phyloP scores from a whole-genome alignment of 2,329 filamentous ascomycete species.

The Aaosphaeria arxii region DNA sequence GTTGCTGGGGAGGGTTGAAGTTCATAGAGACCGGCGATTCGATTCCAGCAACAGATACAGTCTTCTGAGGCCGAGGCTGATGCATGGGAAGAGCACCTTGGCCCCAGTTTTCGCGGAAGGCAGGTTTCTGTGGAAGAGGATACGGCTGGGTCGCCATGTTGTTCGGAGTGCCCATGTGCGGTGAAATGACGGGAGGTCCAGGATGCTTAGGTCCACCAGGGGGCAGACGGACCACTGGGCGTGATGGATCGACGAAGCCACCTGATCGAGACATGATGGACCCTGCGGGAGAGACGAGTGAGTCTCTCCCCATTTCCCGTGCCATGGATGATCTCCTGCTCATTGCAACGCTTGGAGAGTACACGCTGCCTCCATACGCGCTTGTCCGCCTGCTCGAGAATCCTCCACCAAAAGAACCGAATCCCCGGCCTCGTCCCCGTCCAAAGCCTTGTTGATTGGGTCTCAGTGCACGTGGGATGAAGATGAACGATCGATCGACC shows the following conservation, averaged over 20 bases:
- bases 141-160: conserved; percentile 51
- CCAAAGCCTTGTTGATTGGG: conserved; percentile 82
- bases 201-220: conserved; percentile 51
- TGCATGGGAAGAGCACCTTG: conserved; percentile 72
- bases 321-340: conserved; percentile 81
- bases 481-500: conserved; percentile 89
- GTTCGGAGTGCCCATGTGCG: conserved; percentile 40
- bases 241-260: conserved; percentile 56
- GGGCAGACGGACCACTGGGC: conserved; percentile 81
- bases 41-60: conserved; percentile 88
- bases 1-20: conserved; percentile 59
- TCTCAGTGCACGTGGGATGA: conserved; percentile 89
- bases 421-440: conserved; percentile 67
- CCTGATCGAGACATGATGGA: conserved; percentile 70
- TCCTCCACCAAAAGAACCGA: conserved; percentile 61
- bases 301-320: conserved; percentile 66
- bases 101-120: conserved; percentile 58
- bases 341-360: conserved; percentile 82
- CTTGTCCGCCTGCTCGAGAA: conserved; percentile 76
- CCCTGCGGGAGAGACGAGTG: conserved; percentile 74
- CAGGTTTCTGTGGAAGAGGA: conserved; percentile 53
- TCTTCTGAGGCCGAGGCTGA: conserved; percentile 91
- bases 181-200: conserved; percentile 26
- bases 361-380: conserved; percentile 74
- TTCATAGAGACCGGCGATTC: conserved; percentile 71